A percentile compares a stretch with the other conserved stretches of the same genome.
Conservation (phyloP, 2,329 filamentous ascomycete species). For the Mycosphaerella sp. region DNA sequence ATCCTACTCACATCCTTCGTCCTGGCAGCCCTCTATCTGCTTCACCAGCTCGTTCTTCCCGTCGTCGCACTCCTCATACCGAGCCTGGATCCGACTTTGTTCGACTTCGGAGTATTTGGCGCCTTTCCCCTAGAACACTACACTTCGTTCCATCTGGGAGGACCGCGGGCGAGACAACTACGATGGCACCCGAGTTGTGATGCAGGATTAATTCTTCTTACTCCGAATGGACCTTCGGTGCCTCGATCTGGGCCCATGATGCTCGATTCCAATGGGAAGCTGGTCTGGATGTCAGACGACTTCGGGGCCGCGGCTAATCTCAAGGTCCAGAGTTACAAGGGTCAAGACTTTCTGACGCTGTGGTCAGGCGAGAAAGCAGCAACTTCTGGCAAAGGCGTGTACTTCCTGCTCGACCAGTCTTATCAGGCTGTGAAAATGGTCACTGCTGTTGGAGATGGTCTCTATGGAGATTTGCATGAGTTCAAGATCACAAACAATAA, state of each 20-base stretch:
- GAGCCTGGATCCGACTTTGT: constrained; percentile 26
- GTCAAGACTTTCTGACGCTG: constrained; percentile 36
- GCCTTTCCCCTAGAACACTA: constrained; percentile 27
- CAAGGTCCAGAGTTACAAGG: constrained; percentile 33
- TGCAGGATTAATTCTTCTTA: constrained; percentile 28
- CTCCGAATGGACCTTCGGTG: constrained; percentile 30
- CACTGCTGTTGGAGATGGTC: constrained; percentile 27
- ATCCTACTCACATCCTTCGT: constrained; percentile 3
- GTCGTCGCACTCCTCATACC: constrained; percentile 29
- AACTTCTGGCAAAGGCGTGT: constrained; percentile 33
- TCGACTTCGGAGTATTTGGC: constrained; percentile 32
- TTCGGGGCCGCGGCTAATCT: constrained; percentile 31
- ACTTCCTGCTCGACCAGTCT: constrained; percentile 33
- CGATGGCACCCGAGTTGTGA: constrained; percentile 32
- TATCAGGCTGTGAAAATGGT: constrained; percentile 28
- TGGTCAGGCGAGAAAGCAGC: constrained; percentile 36
- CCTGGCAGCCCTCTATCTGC: constrained; percentile 18
- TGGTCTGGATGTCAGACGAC: constrained; percentile 34
- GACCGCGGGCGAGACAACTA: constrained; percentile 25
- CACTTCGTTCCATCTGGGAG: constrained; percentile 27
- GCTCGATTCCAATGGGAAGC: constrained; percentile 31
- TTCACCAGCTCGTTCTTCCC: constrained; percentile 29
- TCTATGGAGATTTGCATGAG: constrained; percentile 40
- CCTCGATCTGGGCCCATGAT: constrained; percentile 33
- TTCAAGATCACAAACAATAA: constrained; percentile 39